Percentiles rank a stretch among this genome's conserved stretches.
These are phyloP conservation scores for Exophiala calicioides DNA, from an alignment of 2,329 filamentous ascomycete species.

Conservation along the genomic window DNA sequence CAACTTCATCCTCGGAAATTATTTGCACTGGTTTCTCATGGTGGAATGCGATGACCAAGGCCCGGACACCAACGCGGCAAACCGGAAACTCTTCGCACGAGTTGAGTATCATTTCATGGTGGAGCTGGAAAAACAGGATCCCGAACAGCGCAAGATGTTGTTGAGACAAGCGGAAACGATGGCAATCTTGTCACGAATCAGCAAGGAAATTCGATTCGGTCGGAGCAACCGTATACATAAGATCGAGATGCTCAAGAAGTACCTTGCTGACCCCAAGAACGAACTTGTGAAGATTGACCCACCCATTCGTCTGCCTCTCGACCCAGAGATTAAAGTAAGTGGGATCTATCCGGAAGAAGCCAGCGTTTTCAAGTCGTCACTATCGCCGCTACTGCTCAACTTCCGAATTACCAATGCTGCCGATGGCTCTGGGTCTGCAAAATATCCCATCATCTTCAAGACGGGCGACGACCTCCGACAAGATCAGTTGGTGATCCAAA, in stretches of 20 bases:
- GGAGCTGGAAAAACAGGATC: conserved; percentile 74
- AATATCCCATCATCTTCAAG: conserved; percentile 95
- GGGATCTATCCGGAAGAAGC: conserved; percentile 82
- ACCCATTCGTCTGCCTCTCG: conserved; percentile 81
- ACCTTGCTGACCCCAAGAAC: conserved; percentile 84
- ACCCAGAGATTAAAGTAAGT: conserved; percentile 76
- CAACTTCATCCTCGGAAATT: conserved; percentile 90
- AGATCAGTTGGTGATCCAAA: conserved; percentile 95
- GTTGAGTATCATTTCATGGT: conserved; percentile 97
- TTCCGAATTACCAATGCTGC: conserved; percentile 69
- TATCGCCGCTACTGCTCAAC: conserved; percentile 86
- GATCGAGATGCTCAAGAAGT: conserved; percentile 79
- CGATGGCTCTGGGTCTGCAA: conserved; percentile 35
- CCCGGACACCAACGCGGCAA: conserved; percentile 66
- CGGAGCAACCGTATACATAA: conserved; percentile 77
- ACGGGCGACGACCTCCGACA: conserved; percentile 94
- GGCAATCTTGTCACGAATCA: conserved; percentile 81
- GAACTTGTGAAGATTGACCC: conserved; percentile 81
- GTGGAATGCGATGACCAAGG: conserved; percentile 89
- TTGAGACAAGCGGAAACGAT: conserved; percentile 87
- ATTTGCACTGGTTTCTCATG: conserved; percentile 98
- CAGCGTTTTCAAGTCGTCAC: conserved; percentile 90
- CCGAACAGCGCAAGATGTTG: conserved; percentile 72
- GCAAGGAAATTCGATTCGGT: conserved; percentile 80
- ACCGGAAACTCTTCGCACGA: conserved; percentile 84